phyloP scores from a whole-genome alignment of 768 basidiomycete genomes.

The Chiua virens region DNA sequence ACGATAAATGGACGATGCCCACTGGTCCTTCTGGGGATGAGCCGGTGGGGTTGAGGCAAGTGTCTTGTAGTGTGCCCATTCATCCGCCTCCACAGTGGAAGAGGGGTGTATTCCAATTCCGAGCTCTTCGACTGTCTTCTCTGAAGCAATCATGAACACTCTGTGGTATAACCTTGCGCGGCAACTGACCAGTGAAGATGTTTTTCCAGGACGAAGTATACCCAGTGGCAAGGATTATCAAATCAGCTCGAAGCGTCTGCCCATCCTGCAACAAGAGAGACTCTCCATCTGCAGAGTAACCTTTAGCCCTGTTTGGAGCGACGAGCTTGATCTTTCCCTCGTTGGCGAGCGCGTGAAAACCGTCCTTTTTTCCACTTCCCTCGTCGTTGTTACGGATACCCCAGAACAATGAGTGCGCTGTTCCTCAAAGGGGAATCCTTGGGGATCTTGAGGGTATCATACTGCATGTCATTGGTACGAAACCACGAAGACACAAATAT shows the following conservation, averaged over 20 bases:
- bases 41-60: slow-evolving; percentile 40
- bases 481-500: not conserved
- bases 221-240: slow-evolving; percentile 59
- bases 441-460: slow-evolving; percentile 30
- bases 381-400: slow-evolving; percentile 49
- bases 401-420: slow-evolving; percentile 44
- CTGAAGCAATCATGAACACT: slow-evolving; percentile 29
- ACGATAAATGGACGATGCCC: slow-evolving; percentile 54
- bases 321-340: slow-evolving; percentile 47
- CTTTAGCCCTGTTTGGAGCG: slow-evolving; percentile 16
- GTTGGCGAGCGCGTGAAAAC: slow-evolving; percentile 53
- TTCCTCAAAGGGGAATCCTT: slow-evolving; percentile 51
- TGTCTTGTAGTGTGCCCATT: slow-evolving; percentile 38
- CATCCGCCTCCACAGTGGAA: slow-evolving; percentile 1
- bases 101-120: slow-evolving; percentile 46
- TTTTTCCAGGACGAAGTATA: slow-evolving; percentile 56
- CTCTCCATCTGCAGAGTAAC: slow-evolving; percentile 25
- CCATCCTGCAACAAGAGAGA: slow-evolving; percentile 47
- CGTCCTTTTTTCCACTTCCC: slow-evolving; percentile 43
- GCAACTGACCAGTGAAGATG: slow-evolving; percentile 37
- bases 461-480: slow-evolving; percentile 2
- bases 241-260: slow-evolving; percentile 39
- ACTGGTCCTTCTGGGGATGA: slow-evolving; percentile 33
- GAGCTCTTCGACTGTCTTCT: slow-evolving; percentile 45
- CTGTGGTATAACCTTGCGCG: not conserved